phyloP scores from a whole-genome alignment of 2,329 filamentous ascomycete genomes.

The Fusarium chaquense region DNA sequence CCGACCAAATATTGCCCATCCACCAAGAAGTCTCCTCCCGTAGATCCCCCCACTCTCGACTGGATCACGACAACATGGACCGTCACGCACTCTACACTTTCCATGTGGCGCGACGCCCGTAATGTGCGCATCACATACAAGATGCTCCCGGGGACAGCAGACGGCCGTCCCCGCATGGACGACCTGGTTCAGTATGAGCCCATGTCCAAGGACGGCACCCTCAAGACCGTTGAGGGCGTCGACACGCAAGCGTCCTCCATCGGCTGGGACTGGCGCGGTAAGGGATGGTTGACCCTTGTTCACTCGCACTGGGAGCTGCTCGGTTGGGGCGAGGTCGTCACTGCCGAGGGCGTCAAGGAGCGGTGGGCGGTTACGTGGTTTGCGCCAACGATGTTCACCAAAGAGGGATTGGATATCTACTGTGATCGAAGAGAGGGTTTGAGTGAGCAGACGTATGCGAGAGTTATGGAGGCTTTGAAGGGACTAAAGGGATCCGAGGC shows the following conservation, averaged over 20 bases:
- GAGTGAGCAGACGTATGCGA: conserved; percentile 65
- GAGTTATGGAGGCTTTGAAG: conserved; percentile 66
- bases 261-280: conserved; percentile 83
- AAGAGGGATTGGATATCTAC: conserved; percentile 84
- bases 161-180: conserved; percentile 66
- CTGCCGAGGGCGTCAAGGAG: conserved; percentile 58
- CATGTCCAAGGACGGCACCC: conserved; percentile 58
- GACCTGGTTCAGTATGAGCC: conserved; percentile 80
- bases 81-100: conserved; percentile 80
- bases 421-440: conserved; percentile 72
- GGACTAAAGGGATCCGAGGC: conserved; percentile 60
- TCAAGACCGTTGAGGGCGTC: conserved; percentile 73
- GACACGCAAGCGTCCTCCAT: conserved; percentile 62
- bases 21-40: conserved; percentile 47
- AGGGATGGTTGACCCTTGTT: conserved; percentile 78
- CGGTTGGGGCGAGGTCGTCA: conserved; percentile 72
- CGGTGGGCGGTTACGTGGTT: conserved; percentile 89
- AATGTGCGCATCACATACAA: conserved; percentile 86
- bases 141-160: conserved; percentile 57
- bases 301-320: conserved; percentile 84
- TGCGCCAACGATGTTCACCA: conserved; percentile 84
- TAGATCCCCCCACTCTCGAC: conserved; percentile 61
- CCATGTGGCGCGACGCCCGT: conserved; percentile 83
- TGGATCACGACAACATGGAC: conserved; percentile 77
- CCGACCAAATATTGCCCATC: conserved; percentile 64